phyloP scores from a whole-genome alignment of 805 yeast genomes.

The Monosporozyma aerobia region DNA sequence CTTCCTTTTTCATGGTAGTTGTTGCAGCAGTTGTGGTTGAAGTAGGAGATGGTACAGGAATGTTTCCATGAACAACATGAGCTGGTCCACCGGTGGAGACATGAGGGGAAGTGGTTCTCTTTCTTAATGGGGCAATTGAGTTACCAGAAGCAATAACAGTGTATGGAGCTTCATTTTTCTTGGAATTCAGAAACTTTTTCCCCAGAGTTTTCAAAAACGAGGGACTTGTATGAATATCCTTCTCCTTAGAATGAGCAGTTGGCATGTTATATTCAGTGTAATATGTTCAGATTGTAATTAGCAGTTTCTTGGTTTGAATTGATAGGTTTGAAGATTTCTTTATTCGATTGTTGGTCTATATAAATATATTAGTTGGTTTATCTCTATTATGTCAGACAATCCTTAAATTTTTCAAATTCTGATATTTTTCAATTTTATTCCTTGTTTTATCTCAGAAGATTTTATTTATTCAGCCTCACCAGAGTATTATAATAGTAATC shows the following conservation, averaged over 20 bases:
- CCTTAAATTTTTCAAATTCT: too few species aligned
- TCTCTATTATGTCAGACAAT: too few species aligned
- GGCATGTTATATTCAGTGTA: neutral
- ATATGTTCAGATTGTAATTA: neutral
- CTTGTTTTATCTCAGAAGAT: too few species aligned
- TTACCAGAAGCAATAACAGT: conserved; percentile 3
- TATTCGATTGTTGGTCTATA: neutral
- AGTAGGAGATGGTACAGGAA: neutral
- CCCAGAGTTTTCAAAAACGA: conserved; percentile 10
- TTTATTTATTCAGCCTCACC: too few species aligned
- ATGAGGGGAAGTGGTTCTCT: conserved; percentile 5
- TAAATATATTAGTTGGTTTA: too few species aligned
- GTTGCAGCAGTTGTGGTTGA: neutral
- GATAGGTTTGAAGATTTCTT: neutral
- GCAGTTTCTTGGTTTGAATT: neutral
- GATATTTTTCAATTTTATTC: too few species aligned
- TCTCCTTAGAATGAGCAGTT: neutral
- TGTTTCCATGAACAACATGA: neutral
- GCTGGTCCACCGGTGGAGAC: neutral
- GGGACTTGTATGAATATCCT: neutral
- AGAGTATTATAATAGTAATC: too few species aligned
- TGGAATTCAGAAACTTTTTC: conserved; percentile 8
- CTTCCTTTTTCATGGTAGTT: neutral
- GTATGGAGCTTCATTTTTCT: neutral
- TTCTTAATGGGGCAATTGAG: conserved; percentile 6